Percentiles rank a stretch among this genome's conserved stretches.
phyloP scores from a whole-genome alignment of 1,284 basidiomycete species.

The Tilletia indica region DNA sequence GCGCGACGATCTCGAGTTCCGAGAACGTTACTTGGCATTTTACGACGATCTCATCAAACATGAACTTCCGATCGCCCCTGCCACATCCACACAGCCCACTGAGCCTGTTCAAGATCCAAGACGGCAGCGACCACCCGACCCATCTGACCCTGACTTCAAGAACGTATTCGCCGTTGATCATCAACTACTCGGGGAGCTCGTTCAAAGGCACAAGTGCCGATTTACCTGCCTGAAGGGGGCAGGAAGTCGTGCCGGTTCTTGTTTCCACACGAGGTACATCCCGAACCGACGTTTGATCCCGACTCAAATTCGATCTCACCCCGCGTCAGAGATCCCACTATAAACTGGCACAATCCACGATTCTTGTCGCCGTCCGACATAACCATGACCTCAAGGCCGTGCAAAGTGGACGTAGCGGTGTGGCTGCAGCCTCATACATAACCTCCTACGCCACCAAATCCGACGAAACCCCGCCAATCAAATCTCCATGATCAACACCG shows the following conservation, averaged over 20 bases:
- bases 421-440: too few species aligned
- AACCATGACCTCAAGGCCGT: conserved; percentile 4
- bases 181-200: not conserved
- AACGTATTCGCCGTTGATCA: too few species aligned
- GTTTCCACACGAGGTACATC: not conserved
- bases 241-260: not conserved
- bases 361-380: not conserved
- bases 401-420: too few species aligned
- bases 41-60: not conserved
- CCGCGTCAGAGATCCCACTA: not conserved
- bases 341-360: not conserved
- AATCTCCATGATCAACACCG: too few species aligned
- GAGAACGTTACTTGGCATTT: not conserved
- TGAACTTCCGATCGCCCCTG: too few species aligned
- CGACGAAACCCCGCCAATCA: too few species aligned
- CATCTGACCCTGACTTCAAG: not conserved
- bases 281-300: not conserved
- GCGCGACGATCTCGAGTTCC: not conserved
- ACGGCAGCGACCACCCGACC: not conserved
- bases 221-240: not conserved
- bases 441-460: too few species aligned
- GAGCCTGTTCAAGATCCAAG: not conserved
- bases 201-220: not conserved
- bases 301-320: not conserved
- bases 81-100: too few species aligned